Evolutionary conservation across 2,329 filamentous ascomycete genomes (phyloP).

Genomic region (Eutypa lata): DNA sequence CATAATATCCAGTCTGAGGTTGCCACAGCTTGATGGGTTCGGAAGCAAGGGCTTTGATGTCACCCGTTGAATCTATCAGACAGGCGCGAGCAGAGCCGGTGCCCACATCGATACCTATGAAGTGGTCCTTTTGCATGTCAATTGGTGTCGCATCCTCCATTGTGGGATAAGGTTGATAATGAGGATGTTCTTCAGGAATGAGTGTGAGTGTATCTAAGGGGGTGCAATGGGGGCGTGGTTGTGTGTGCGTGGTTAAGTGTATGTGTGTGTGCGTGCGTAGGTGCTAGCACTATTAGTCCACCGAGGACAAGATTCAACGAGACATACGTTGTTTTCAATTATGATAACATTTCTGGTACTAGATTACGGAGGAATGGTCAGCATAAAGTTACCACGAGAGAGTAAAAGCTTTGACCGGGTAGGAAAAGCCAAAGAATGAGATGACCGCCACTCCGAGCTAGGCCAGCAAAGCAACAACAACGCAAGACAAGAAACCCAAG

Average conservation of each 20-base stretch:
- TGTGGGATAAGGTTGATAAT: slow-evolving; percentile 1
- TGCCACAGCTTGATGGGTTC: slow-evolving; percentile 80
- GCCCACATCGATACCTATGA: slow-evolving; percentile 90
- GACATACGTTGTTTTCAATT: slow-evolving; percentile 1
- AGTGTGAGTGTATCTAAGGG: not conserved
- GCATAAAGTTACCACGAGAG: not conserved
- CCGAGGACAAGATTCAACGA: not conserved
- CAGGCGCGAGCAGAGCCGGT: slow-evolving; percentile 94
- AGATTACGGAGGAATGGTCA: not conserved
- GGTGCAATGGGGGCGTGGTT: not conserved
- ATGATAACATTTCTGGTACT: slow-evolving; percentile 3
- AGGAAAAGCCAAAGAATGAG: not conserved
- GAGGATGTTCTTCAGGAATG: not conserved
- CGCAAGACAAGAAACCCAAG: no score
- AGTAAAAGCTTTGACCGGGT: not conserved
- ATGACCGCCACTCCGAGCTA: no score
- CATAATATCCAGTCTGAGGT: slow-evolving; percentile 72
- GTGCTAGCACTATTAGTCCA: not conserved
- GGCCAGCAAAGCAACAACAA: no score
- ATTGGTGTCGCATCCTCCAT: slow-evolving; percentile 9
- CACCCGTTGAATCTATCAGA: slow-evolving; percentile 87
- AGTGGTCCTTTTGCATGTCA: slow-evolving; percentile 48
- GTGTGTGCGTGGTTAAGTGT: not conserved
- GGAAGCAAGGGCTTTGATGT: slow-evolving; percentile 75
- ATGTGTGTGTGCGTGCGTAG: not conserved